Evolutionary conservation across 1,139 yeast species (phyloP).

Genomic region (Casaregolazyma suthepensis): DNA sequence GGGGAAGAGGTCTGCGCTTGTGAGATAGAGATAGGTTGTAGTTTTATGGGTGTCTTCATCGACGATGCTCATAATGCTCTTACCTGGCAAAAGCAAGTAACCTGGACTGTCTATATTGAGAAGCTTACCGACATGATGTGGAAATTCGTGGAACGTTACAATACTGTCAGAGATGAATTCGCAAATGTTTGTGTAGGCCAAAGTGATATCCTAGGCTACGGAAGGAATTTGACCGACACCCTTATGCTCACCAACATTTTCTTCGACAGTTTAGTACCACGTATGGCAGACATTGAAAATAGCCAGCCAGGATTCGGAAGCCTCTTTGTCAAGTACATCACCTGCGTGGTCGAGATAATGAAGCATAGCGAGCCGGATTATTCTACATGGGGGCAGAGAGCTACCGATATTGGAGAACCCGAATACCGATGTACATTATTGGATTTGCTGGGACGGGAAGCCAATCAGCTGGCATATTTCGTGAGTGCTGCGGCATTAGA

Average conservation of each 20-base stretch:
- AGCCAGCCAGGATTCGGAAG: background rate
- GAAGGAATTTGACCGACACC: background rate
- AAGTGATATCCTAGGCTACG: background rate
- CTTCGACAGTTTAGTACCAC: background rate
- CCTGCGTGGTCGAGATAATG: background rate
- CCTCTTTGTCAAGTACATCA: background rate
- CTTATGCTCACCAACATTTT: background rate
- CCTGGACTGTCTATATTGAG: background rate
- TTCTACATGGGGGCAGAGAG: background rate
- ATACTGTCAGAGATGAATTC: background rate
- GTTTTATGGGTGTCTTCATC: background rate
- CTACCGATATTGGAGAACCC: background rate
- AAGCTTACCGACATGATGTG: background rate
- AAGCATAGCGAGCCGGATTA: background rate
- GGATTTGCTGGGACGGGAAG: background rate
- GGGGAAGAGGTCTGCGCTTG: background rate
- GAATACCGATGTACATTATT: background rate
- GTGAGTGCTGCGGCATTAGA: background rate
- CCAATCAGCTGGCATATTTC: background rate
- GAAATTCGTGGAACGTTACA: background rate
- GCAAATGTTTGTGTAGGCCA: background rate
- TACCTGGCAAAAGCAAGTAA: background rate
- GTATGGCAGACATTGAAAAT: background rate
- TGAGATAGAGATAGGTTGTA: background rate
- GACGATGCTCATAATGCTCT: background rate